These are phyloP conservation scores for Agaricus sinodeliciosus DNA, from an alignment of 768 basidiomycete genomes.

Conservation along the genomic window DNA sequence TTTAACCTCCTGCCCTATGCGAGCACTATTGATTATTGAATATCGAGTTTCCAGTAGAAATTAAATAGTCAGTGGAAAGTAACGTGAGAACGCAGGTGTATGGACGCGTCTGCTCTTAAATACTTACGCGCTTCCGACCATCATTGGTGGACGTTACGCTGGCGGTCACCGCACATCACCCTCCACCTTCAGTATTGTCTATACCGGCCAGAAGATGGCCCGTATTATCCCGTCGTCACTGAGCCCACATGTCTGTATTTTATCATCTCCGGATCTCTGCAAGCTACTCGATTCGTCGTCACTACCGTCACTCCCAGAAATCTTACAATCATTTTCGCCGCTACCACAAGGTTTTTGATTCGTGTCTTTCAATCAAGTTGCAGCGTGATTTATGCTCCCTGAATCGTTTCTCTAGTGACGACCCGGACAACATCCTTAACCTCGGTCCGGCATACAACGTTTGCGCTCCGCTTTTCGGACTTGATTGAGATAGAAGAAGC, in stretches of 20 bases:
- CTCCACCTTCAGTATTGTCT: neutral
- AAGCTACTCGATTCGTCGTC: conserved; percentile 51
- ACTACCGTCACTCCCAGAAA: conserved; percentile 63
- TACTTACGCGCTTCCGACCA: neutral
- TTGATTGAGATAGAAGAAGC: conserved; percentile 64
- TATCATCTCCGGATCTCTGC: conserved; percentile 65
- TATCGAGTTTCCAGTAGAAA: too few relatives aligned
- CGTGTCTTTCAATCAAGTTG: neutral
- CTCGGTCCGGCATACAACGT: conserved; percentile 65
- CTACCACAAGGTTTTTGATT: conserved; percentile 59
- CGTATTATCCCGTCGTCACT: conserved; percentile 62
- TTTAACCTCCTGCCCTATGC: too few relatives aligned
- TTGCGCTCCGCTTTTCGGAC: conserved; percentile 75
- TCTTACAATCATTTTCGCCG: conserved; percentile 82
- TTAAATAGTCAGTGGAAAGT: neutral
- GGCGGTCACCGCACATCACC: neutral
- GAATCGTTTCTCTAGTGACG: conserved; percentile 43
- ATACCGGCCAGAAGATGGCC: conserved; percentile 27
- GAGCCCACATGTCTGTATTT: conserved; percentile 74
- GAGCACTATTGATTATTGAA: too few relatives aligned
- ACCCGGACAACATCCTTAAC: conserved; percentile 70
- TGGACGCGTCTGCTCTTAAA: neutral
- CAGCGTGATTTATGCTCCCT: neutral
- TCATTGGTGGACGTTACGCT: neutral
- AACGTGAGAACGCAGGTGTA: conserved; percentile 3